Evolutionary conservation across 176 grass and related monocot genomes (phyloP).

Genomic region (Zea luxurians): DNA sequence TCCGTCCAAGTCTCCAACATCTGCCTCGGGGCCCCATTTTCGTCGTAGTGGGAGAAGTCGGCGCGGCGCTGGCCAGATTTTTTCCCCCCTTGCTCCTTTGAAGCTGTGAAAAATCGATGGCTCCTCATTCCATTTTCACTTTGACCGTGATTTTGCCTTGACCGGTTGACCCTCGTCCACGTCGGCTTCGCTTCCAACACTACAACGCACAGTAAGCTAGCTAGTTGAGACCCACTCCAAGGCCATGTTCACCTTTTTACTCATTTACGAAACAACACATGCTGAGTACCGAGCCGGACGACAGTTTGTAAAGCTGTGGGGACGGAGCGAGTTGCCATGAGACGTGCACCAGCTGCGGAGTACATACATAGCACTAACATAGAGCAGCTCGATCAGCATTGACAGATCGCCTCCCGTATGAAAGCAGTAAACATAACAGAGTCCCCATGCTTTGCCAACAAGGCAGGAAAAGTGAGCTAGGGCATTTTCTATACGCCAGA

Average conservation of each 20-base stretch:
- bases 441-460: neutral
- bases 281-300: neutral
- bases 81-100: neutral
- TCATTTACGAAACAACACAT: too few species aligned
- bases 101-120: neutral
- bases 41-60: neutral
- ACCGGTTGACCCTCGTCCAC: too few species aligned
- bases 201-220: too few species aligned
- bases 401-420: too few species aligned
- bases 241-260: too few species aligned
- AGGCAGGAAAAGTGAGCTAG: neutral
- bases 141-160: too few species aligned
- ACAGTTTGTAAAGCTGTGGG: conserved; percentile 25
- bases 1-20: neutral
- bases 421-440: neutral
- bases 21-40: neutral
- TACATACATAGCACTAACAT: neutral
- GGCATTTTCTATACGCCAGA: neutral
- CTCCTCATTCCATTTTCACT: neutral
- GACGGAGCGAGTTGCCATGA: neutral
- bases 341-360: neutral
- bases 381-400: too few species aligned
- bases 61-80: neutral
- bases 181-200: too few species aligned
- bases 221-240: too few species aligned